Percentiles rank a stretch among this genome's conserved stretches.
Conservation (phyloP, 1,284 basidiomycete genomes). For the Grifola frondosa region DNA sequence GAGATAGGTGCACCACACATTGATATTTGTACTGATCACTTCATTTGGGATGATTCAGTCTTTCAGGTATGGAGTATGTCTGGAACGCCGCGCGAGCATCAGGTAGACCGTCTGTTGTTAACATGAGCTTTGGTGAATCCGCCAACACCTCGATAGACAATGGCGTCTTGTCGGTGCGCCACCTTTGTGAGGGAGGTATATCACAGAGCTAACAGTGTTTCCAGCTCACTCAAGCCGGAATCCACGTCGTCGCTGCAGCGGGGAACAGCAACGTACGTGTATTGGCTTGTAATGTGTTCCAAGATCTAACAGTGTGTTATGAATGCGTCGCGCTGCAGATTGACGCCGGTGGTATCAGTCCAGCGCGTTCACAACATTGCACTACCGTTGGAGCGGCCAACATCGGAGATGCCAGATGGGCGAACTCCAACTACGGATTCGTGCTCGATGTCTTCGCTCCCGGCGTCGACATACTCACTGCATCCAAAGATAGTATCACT, state of each 20-base stretch:
- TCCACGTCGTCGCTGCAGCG: not conserved
- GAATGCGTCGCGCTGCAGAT: too few species aligned
- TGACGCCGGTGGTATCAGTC: slow-evolving; percentile 10
- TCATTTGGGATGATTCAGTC: too few species aligned
- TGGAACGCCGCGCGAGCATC: not conserved
- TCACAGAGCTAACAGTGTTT: not conserved
- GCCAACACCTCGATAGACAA: slow-evolving; percentile 4
- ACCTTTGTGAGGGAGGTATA: too few species aligned
- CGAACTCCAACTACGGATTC: slow-evolving; percentile 50
- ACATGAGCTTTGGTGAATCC: slow-evolving; percentile 12
- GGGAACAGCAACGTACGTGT: too few species aligned
- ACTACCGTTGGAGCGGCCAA: slow-evolving; percentile 60
- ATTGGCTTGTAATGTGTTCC: too few species aligned
- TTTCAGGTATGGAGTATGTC: slow-evolving; percentile 14
- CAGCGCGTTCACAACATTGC: slow-evolving; percentile 37
- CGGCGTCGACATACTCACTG: slow-evolving; percentile 33
- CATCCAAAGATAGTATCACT: not conserved
- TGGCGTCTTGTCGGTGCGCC: slow-evolving; percentile 38
- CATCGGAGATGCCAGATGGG: slow-evolving; percentile 51
- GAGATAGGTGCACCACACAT: too few species aligned
- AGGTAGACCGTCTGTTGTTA: slow-evolving; percentile 11
- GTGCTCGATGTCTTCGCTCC: slow-evolving; percentile 54
- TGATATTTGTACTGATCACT: too few species aligned
- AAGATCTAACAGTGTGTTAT: too few species aligned
- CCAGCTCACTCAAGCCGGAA: not conserved